Percentiles rank a stretch among this genome's conserved stretches.
phyloP scores from a whole-genome alignment of 2,329 filamentous ascomycete genomes.

The Boeremia lycopersici region DNA sequence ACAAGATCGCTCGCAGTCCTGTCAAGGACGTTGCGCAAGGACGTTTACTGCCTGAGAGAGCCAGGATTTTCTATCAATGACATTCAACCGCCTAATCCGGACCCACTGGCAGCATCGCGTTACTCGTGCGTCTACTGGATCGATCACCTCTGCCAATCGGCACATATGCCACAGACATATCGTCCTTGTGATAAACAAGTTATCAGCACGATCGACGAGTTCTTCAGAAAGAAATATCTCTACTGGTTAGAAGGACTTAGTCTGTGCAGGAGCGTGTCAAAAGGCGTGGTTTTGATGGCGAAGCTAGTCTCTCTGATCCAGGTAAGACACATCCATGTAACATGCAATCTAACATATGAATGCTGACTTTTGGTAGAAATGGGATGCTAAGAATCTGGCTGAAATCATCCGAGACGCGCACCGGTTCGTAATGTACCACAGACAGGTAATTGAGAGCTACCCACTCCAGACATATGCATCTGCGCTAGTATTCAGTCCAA shows the following conservation, averaged over 20 bases:
- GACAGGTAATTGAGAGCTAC: conserved; percentile 22
- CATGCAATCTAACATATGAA: not conserved
- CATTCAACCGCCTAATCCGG: not conserved
- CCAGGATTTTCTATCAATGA: not conserved
- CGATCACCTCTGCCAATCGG: not conserved
- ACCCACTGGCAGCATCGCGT: not conserved
- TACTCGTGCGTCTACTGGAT: not conserved
- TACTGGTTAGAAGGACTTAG: not conserved
- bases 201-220: not conserved
- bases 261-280: not conserved
- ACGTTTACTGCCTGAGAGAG: not conserved
- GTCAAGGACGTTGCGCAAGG: not conserved
- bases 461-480: conserved; percentile 35
- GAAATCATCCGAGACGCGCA: not conserved
- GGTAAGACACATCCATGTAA: not conserved
- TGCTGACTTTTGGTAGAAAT: not conserved
- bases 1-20: not conserved
- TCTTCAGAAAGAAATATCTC: not conserved
- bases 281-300: not conserved
- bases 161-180: not conserved
- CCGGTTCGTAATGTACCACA: conserved; percentile 24
- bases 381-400: not conserved
- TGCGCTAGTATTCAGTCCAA: conserved; percentile 30
- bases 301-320: not conserved
- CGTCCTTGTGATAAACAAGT: not conserved